Conservation (phyloP, 768 basidiomycete genomes). For the Scleroderma citrinum region DNA sequence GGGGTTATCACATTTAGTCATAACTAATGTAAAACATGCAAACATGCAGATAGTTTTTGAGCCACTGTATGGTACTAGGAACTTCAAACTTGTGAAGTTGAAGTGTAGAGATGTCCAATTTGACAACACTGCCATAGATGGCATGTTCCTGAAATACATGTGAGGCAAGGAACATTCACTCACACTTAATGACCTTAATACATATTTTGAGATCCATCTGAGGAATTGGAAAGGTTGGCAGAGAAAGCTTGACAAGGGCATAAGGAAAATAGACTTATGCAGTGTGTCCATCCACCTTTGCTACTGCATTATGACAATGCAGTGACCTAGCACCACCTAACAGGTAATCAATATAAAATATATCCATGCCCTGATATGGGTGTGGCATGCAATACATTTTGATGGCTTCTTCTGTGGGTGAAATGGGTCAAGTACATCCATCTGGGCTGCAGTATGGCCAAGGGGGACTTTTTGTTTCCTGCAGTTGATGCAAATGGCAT, state of each 20-base stretch:
- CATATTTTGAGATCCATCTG: slow-evolving; percentile 17
- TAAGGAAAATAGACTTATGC: slow-evolving; percentile 14
- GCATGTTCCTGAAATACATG: slow-evolving; percentile 2
- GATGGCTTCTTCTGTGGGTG: background rate
- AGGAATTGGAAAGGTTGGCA: slow-evolving; percentile 22
- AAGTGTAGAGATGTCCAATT: slow-evolving; percentile 14
- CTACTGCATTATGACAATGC: background rate
- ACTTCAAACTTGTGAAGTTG: slow-evolving; percentile 27
- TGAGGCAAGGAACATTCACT: background rate
- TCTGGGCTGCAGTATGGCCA: slow-evolving; percentile 4
- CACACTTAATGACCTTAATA: slow-evolving; percentile 5
- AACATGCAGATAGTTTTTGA: too few species aligned
- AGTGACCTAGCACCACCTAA: background rate
- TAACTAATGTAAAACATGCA: too few species aligned
- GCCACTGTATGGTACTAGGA: slow-evolving; percentile 18
- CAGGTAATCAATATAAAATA: slow-evolving; percentile 5
- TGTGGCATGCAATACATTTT: background rate
- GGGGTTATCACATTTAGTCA: too few species aligned
- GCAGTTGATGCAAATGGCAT: slow-evolving; percentile 15
- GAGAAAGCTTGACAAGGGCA: slow-evolving; percentile 17
- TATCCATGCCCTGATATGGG: background rate
- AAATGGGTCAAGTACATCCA: background rate
- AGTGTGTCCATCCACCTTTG: background rate
- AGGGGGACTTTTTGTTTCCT: slow-evolving; percentile 18
- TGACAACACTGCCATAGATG: background rate